Conservation (phyloP, 768 basidiomycete species). For the Leucocoprinus birnbaumii region DNA sequence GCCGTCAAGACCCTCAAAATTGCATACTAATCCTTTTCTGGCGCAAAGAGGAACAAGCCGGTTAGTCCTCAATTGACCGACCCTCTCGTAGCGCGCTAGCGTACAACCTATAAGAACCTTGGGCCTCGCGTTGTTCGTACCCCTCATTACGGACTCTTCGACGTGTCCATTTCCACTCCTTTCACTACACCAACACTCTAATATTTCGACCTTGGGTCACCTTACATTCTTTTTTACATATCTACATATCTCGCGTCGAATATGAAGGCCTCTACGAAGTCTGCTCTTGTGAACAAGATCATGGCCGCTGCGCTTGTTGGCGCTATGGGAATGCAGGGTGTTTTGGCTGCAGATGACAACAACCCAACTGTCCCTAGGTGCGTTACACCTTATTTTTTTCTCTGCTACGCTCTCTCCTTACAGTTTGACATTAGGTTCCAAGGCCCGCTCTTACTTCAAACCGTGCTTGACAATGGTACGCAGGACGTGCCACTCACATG, state of each 20-base stretch:
- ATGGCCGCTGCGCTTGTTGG: background rate
- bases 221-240: background rate
- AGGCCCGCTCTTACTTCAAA: slow-evolving; percentile 42
- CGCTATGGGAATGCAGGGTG: slow-evolving; percentile 4
- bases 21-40: too few relatives aligned
- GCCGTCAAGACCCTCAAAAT: too few relatives aligned
- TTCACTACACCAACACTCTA: background rate
- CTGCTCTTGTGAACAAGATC: background rate
- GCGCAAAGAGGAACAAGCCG: too few relatives aligned
- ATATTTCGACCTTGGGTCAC: slow-evolving; percentile 2
- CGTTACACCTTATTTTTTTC: background rate
- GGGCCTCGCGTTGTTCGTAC: background rate
- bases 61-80: too few relatives aligned
- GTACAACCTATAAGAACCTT: slow-evolving; percentile 4
- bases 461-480: slow-evolving; percentile 39
- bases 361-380: slow-evolving; percentile 3
- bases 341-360: background rate
- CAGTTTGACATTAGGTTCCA: slow-evolving; percentile 26
- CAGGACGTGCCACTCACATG: too few relatives aligned
- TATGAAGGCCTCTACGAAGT: slow-evolving; percentile 1
- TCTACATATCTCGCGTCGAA: background rate
- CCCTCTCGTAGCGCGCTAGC: background rate
- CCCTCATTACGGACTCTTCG: background rate
- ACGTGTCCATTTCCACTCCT: background rate
- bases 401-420: background rate